These are phyloP conservation scores for Cladosporium oxysporum DNA, from an alignment of 2,329 filamentous ascomycete species.

Conservation along the genomic window DNA sequence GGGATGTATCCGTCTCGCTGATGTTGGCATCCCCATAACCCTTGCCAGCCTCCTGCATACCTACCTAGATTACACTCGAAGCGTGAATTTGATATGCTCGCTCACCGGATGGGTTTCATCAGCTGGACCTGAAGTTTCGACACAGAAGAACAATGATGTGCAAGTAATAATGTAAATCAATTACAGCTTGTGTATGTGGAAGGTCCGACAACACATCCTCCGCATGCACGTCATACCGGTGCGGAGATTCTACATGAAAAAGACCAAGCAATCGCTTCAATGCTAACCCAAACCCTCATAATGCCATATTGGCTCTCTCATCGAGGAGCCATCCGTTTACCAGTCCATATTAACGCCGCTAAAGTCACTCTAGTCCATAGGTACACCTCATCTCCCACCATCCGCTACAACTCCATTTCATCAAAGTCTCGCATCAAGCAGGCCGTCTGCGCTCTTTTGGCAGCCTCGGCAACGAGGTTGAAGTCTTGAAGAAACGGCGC, in stretches of 20 bases:
- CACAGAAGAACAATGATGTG: neutral
- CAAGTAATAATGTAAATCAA: neutral
- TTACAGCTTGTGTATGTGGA: neutral
- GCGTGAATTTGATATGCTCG: neutral
- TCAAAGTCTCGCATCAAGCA: conserved; percentile 86
- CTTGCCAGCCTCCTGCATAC: neutral
- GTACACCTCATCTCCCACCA: neutral
- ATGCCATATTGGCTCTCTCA: neutral
- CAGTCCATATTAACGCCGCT: conserved; percentile 7
- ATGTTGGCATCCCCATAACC: neutral
- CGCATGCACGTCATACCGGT: neutral
- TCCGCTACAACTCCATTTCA: conserved; percentile 53
- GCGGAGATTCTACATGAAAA: neutral
- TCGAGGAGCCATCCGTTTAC: conserved; percentile 4
- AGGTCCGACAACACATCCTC: neutral
- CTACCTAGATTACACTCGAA: neutral
- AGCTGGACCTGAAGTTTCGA: neutral
- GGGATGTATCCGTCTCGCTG: neutral
- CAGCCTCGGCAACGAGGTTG: conserved; percentile 85
- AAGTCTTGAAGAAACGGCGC: conserved; percentile 75
- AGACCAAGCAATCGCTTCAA: conserved; percentile 2
- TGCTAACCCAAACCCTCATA: conserved; percentile 5
- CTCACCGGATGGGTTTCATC: neutral
- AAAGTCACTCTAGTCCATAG: neutral
- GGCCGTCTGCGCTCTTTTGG: conserved; percentile 88